Conservation (phyloP, 2,329 filamentous ascomycete genomes). For the Cladosporium sp. region DNA sequence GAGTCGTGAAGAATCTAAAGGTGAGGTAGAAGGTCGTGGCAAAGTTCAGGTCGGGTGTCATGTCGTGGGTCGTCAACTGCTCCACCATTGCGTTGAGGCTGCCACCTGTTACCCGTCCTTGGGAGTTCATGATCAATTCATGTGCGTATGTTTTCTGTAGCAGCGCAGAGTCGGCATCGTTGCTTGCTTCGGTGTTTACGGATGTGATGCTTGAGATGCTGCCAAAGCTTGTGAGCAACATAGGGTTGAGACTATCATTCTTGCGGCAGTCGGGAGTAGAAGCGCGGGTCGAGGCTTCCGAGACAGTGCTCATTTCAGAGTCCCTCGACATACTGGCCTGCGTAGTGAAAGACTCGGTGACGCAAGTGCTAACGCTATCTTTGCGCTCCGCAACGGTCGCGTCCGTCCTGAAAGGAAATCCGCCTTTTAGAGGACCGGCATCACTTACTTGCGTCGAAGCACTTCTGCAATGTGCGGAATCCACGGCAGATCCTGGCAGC, state of each 20-base stretch:
- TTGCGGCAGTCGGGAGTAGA: conserved; percentile 73
- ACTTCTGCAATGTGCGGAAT: conserved; percentile 1
- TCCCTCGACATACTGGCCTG: conserved; percentile 71
- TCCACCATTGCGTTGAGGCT: conserved; percentile 91
- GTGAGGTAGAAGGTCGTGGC: conserved; percentile 95
- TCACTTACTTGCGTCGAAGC: conserved; percentile 3
- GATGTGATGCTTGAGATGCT: conserved; percentile 66
- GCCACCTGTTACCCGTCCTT: conserved; percentile 90
- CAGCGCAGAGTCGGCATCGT: conserved; percentile 79
- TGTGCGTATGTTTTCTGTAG: conserved; percentile 90
- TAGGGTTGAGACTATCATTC: conserved; percentile 55
- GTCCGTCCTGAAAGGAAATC: conserved; percentile 19
- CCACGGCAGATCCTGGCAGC: not conserved
- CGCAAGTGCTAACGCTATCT: conserved; percentile 73
- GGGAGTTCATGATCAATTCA: conserved; percentile 89
- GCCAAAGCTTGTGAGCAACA: conserved; percentile 60
- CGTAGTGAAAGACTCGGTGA: conserved; percentile 75
- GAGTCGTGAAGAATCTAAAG: conserved; percentile 88
- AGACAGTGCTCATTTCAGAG: conserved; percentile 77
- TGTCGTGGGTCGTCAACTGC: conserved; percentile 86
- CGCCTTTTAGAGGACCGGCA: conserved; percentile 20
- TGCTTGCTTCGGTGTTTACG: conserved; percentile 69
- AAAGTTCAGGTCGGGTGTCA: conserved; percentile 87
- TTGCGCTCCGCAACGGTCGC: conserved; percentile 42
- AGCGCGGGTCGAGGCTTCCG: conserved; percentile 80